A percentile compares a stretch with the other conserved stretches of the same genome.
Conservation (phyloP, 306 rosid genomes). For the Castanospermum australe region DNA sequence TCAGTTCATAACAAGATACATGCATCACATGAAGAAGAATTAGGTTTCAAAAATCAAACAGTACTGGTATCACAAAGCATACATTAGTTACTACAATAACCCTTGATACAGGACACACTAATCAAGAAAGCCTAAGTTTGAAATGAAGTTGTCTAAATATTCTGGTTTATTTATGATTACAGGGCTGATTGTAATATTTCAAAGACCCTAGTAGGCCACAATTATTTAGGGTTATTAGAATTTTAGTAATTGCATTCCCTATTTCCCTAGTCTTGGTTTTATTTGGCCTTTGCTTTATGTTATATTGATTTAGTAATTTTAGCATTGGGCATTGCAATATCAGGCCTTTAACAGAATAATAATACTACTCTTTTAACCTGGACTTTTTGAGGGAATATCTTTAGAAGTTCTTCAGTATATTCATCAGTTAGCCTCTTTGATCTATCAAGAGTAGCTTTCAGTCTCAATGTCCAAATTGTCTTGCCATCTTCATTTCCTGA, state of each 20-base stretch:
- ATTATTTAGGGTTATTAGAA: constrained; percentile 16
- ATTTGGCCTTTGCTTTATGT: neutral
- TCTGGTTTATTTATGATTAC: constrained; percentile 7
- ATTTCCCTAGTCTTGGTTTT: constrained; percentile 8
- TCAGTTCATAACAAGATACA: constrained; percentile 20
- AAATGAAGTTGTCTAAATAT: neutral
- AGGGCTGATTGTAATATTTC: neutral
- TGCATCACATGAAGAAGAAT: constrained; percentile 17
- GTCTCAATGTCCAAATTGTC: constrained; percentile 85
- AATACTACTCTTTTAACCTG: constrained; percentile 54
- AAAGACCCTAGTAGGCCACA: neutral
- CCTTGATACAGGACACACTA: neutral
- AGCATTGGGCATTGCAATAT: neutral
- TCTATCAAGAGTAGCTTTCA: constrained; percentile 95
- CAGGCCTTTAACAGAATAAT: constrained; percentile 17
- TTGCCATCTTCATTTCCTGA: constrained; percentile 94
- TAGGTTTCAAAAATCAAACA: neutral
- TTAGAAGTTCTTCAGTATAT: constrained; percentile 91
- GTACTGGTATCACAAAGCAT: constrained; percentile 4
- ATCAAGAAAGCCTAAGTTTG: constrained; percentile 8
- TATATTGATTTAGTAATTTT: neutral
- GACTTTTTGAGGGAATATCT: constrained; percentile 90
- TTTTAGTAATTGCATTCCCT: neutral
- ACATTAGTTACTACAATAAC: neutral
- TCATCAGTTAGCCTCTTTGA: constrained; percentile 93